Evolutionary conservation across 2,329 filamentous ascomycete species (phyloP).

Genomic region (Acrocalymma vagum): DNA sequence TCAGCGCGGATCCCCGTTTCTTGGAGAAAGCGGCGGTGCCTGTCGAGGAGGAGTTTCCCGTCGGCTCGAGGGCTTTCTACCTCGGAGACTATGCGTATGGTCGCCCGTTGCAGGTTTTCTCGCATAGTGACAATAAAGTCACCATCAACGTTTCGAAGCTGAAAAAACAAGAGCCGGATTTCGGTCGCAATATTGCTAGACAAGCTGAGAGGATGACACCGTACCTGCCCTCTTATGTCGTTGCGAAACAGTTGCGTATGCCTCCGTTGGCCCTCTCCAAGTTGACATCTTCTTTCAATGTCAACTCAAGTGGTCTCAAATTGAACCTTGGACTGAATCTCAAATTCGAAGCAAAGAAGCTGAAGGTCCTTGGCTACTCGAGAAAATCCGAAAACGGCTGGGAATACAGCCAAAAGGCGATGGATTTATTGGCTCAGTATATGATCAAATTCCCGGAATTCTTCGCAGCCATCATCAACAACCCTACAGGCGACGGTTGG

Average conservation of each 20-base stretch:
- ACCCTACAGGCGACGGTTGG: conserved; percentile 86
- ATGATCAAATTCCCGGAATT: conserved; percentile 97
- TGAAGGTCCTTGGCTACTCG: conserved; percentile 95
- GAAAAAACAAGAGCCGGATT: conserved; percentile 79
- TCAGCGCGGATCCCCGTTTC: conserved; percentile 92
- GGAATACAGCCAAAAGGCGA: conserved; percentile 91
- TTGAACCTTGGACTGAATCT: conserved; percentile 94
- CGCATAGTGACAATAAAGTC: conserved; percentile 77
- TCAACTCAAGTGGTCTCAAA: conserved; percentile 81
- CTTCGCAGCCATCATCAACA: conserved; percentile 84
- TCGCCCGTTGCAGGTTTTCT: conserved; percentile 82
- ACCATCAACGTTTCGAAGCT: conserved; percentile 80
- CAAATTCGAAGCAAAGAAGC: conserved; percentile 94
- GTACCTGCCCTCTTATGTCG: conserved; percentile 88
- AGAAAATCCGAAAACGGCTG: conserved; percentile 86
- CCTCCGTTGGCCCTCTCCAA: conserved; percentile 92
- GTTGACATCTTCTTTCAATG: conserved; percentile 92
- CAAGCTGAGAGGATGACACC: conserved; percentile 74
- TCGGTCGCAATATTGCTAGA: conserved; percentile 76
- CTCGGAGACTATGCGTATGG: conserved; percentile 93
- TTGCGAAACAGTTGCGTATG: conserved; percentile 81
- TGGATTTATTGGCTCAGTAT: conserved; percentile 83
- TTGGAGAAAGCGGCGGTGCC: conserved; percentile 88
- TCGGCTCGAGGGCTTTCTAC: conserved; percentile 86
- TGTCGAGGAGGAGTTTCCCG: conserved; percentile 90